Evolutionary conservation across 2,329 filamentous ascomycete species (phyloP).

Genomic region (Alternaria conjuncta): DNA sequence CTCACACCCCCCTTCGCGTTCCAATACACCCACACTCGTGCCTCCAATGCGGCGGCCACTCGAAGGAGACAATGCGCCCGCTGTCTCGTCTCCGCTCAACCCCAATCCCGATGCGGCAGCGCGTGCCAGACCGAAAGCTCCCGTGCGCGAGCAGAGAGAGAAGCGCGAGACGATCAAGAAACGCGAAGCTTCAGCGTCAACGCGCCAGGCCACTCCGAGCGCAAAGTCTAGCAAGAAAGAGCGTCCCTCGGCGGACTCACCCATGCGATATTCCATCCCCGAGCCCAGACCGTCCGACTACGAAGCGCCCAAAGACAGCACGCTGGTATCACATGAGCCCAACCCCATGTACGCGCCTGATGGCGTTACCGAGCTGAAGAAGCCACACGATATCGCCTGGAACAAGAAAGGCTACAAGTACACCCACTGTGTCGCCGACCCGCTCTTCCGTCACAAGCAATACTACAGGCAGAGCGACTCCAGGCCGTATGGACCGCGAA

Average conservation of each 20-base stretch:
- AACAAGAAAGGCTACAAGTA: conserved; percentile 82
- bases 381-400: conserved; percentile 62
- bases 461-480: conserved; percentile 91
- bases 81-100: conserved; percentile 77
- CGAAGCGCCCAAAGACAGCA: conserved; percentile 56
- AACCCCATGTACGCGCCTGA: conserved; percentile 52
- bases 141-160: conserved; percentile 54
- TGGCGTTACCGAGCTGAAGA: conserved; percentile 53
- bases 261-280: conserved; percentile 59
- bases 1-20: conserved; percentile 40
- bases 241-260: conserved; percentile 49
- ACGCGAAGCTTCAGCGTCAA: conserved; percentile 54
- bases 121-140: conserved; percentile 52
- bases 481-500: conserved; percentile 79
- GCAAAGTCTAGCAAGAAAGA: conserved; percentile 48
- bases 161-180: conserved; percentile 62
- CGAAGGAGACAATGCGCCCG: conserved; percentile 73
- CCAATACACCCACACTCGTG: conserved; percentile 44
- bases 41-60: conserved; percentile 68
- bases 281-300: conserved; percentile 57
- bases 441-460: conserved; percentile 81
- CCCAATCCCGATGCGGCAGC: conserved; percentile 59
- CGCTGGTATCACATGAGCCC: conserved; percentile 57
- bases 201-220: conserved; percentile 49
- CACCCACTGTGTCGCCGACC: conserved; percentile 87